A percentile compares a stretch with the other conserved stretches of the same genome.
phyloP scores from a whole-genome alignment of 2,329 filamentous ascomycete species.

The Cordyceps fumosorosea region DNA sequence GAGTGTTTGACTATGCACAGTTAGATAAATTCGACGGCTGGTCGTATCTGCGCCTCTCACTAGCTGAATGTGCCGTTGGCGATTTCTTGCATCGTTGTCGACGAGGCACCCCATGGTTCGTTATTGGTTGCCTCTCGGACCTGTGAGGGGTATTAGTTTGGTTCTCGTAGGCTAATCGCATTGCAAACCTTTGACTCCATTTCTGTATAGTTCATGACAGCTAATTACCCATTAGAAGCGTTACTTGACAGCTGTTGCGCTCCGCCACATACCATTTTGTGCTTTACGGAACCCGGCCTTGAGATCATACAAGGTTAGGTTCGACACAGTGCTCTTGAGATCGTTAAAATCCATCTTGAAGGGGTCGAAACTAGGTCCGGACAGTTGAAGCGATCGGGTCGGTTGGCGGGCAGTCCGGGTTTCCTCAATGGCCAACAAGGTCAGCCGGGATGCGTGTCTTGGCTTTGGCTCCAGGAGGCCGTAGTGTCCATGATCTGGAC shows the following conservation, averaged over 20 bases:
- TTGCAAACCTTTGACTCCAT: conserved; percentile 65
- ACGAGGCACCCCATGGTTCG: conserved; percentile 88
- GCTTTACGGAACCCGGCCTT: conserved; percentile 93
- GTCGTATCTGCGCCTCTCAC: conserved; percentile 46
- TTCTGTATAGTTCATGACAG: conserved; percentile 97
- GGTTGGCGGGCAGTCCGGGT: not conserved
- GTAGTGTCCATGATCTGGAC: conserved; percentile 10
- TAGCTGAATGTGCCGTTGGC: conserved; percentile 97
- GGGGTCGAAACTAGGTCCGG: not conserved
- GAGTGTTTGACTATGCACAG: conserved; percentile 66
- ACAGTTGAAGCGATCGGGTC: not conserved
- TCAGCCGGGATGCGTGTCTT: not conserved
- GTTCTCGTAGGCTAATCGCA: not conserved
- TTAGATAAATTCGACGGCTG: conserved; percentile 15
- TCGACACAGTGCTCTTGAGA: conserved; percentile 80
- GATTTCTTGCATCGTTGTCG: conserved; percentile 92
- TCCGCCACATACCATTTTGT: conserved; percentile 73
- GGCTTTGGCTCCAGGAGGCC: conserved; percentile 6
- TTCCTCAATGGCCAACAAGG: conserved; percentile 3
- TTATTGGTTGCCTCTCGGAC: conserved; percentile 98
- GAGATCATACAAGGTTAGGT: conserved; percentile 88
- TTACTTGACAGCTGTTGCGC: conserved; percentile 11
- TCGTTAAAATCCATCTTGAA: conserved; percentile 75
- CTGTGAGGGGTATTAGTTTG: conserved; percentile 34
- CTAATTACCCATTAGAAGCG: conserved; percentile 41